Evolutionary conservation across 805 yeast species (phyloP), one percentile per base, ranked within the genome.

Genomic region (Candida germanica): DNA sequence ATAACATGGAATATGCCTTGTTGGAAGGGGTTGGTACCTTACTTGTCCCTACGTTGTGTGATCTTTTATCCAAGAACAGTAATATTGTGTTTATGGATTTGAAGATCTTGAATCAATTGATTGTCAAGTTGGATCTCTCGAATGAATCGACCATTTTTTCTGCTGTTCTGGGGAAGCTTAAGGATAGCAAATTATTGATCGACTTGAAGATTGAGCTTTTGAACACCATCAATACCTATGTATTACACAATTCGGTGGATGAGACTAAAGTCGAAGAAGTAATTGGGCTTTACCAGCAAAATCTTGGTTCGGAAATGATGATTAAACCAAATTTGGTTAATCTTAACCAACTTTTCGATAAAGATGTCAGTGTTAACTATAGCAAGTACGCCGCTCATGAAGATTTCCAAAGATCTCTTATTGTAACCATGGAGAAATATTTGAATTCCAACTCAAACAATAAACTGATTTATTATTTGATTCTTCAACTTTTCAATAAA

Each of bases 141-240:
- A 16, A 8, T 10, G 31, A 38, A 12, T 34, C 26, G 6, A 16
- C 16, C 7, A 37, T 44, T 4, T 37, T 41, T 17, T 31, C 29
- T 5, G n/a, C 39, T 6, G 15, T 44, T 13, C 28, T 42, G n/a
- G 25, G 6, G 4, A 41, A 42, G 23, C 27, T 44, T 4, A 23
- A 25, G 6, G 49, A 44, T 29, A 5, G 39, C 1, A 44, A 44
- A 17, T 24, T 44, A 7, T 17, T 42, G 17, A 39, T 39, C 11
- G 49, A 44, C 17, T 27, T 44, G 25, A 41, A 42, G 26, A 33
- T 38, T 10, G 46, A 44, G 24, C 25, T 44, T 10, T 25, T 44
- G 29, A 31, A 39, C 21, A 16, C 40, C 9, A 29, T 44, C 20
- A 44, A 42, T 11, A 22, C 15, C 10, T 44, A 40, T 22, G 26